These are phyloP conservation scores for Suillus ampliporus DNA, from an alignment of 768 basidiomycete species.

Conservation along the genomic window DNA sequence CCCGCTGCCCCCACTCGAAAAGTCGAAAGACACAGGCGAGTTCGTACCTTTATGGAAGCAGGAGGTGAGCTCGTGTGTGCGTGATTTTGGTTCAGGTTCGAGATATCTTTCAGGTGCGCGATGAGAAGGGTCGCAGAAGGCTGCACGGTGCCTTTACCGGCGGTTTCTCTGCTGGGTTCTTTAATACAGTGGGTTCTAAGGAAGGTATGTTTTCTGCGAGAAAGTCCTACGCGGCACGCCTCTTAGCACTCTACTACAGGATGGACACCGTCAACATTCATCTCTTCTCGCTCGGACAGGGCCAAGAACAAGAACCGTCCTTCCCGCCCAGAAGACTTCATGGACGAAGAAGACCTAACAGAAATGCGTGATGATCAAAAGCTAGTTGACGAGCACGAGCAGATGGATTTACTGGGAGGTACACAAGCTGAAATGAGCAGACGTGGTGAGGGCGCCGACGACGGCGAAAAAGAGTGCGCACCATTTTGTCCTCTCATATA, in stretches of 20 bases:
- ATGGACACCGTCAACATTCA: conserved; percentile 94
- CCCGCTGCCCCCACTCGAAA: conserved; percentile 92
- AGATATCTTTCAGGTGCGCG: conserved; percentile 65
- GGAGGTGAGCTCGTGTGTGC: conserved; percentile 61
- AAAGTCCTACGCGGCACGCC: background rate
- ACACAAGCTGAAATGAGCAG: conserved; percentile 51
- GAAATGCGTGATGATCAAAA: conserved; percentile 76
- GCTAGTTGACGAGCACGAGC: conserved; percentile 80
- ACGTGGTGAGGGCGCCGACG: conserved; percentile 40
- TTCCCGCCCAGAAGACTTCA: conserved; percentile 88
- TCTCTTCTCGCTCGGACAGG: conserved; percentile 83
- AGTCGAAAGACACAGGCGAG: conserved; percentile 89
- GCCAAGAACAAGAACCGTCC: conserved; percentile 56
- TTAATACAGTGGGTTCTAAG: conserved; percentile 94
- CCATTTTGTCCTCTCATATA: background rate
- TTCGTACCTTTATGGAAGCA: conserved; percentile 99
- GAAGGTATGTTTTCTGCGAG: conserved; percentile 65
- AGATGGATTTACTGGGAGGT: conserved; percentile 70
- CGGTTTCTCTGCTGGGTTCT: conserved; percentile 97
- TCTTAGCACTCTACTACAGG: conserved; percentile 52
- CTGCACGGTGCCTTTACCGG: conserved; percentile 99
- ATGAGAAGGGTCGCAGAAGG: conserved; percentile 90
- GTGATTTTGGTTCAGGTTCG: conserved; percentile 23
- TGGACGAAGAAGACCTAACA: conserved; percentile 98
- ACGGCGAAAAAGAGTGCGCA: conserved; percentile 45